Evolutionary conservation across 176 grass and related monocot species (phyloP).

Genomic region (Elaeis guineensis): DNA sequence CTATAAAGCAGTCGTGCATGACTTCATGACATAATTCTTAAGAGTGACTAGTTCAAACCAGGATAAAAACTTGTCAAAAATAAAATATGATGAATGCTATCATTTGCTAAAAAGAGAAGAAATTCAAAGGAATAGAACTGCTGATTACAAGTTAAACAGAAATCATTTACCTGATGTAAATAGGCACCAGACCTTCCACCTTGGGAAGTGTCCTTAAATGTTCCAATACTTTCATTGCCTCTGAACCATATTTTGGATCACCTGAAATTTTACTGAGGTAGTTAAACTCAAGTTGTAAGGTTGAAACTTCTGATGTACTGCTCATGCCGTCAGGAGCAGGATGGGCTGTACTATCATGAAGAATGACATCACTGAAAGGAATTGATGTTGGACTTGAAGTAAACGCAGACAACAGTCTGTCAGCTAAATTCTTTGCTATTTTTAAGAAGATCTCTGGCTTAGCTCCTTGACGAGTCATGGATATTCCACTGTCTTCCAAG

Average conservation of each 20-base stretch:
- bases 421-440: constrained; percentile 73
- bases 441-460: constrained; percentile 60
- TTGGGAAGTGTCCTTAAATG: constrained; percentile 84
- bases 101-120: too few species aligned
- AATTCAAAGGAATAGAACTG: too few species aligned
- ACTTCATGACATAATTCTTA: too few species aligned
- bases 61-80: too few species aligned
- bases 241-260: constrained; percentile 71
- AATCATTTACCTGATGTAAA: constrained; percentile 72
- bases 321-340: constrained; percentile 86
- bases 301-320: constrained; percentile 87
- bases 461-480: constrained; percentile 33
- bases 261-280: constrained; percentile 91
- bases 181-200: constrained; percentile 88
- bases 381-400: constrained; percentile 83
- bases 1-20: too few species aligned
- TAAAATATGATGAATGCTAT: too few species aligned
- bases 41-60: too few species aligned
- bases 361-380: constrained; percentile 93
- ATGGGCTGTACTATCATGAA: constrained; percentile 63
- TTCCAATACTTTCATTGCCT: constrained; percentile 84
- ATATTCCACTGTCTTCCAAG: constrained; percentile 38
- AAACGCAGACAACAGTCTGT: constrained; percentile 76
- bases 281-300: constrained; percentile 88
- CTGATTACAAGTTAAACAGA: neutral